Percentiles rank a stretch among this genome's conserved stretches.
phyloP scores from a whole-genome alignment of 306 rosid species.

The Arachis stenosperma region DNA sequence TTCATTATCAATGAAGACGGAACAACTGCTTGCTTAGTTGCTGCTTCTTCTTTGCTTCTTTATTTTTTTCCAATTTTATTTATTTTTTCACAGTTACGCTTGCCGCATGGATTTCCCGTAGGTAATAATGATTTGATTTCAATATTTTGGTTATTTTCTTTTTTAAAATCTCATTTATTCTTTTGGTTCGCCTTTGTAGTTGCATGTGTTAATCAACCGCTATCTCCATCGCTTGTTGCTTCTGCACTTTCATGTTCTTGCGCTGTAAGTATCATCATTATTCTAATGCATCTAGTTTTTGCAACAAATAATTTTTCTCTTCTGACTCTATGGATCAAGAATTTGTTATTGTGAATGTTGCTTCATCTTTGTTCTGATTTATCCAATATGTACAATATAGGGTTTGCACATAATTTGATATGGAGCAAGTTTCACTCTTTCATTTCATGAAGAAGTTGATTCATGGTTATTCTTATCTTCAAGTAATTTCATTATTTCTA shows the following conservation, averaged over 20 bases:
- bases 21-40: too few species aligned
- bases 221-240: background rate
- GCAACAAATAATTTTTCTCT: too few species aligned
- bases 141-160: background rate
- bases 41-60: too few species aligned
- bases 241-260: background rate
- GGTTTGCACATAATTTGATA: background rate
- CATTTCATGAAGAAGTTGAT: background rate
- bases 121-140: background rate
- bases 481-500: background rate
- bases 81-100: too few species aligned
- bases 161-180: background rate
- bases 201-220: background rate
- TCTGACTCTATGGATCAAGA: too few species aligned
- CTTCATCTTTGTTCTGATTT: constrained; percentile 5
- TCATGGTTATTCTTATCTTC: background rate
- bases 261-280: background rate
- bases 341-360: background rate
- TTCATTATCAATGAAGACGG: too few species aligned
- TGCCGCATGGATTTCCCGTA: too few species aligned
- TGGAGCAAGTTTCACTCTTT: background rate
- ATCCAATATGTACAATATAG: background rate
- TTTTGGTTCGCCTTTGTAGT: background rate
- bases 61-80: too few species aligned
- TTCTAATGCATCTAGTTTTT: background rate